Conservation (phyloP, 2,329 filamentous ascomycete species). For the Paraphoma sp. region DNA sequence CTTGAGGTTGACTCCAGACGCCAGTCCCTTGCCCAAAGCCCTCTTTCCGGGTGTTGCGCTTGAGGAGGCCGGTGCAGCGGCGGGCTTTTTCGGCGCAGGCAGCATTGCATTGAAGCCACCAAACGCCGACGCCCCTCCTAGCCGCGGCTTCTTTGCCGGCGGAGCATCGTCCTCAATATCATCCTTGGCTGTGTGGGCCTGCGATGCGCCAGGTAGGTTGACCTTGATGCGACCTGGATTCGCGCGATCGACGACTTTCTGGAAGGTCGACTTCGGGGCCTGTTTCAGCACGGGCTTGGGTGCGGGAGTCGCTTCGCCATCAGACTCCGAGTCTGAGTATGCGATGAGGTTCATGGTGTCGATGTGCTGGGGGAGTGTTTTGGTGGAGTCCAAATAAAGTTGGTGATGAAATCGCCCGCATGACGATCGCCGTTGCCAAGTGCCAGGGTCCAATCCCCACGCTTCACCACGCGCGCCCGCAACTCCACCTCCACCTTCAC, state of each 20-base stretch:
- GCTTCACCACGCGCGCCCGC: conserved; percentile 8
- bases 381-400: conserved; percentile 10
- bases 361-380: conserved; percentile 3
- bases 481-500: background rate
- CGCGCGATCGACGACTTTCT: conserved; percentile 80
- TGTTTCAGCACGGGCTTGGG: conserved; percentile 50
- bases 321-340: conserved; percentile 81
- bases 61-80: conserved; percentile 25
- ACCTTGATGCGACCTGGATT: conserved; percentile 86
- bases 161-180: conserved; percentile 51
- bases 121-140: conserved; percentile 69
- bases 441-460: conserved; percentile 21
- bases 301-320: conserved; percentile 59
- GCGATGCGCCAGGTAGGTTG: conserved; percentile 68
- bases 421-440: conserved; percentile 27
- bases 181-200: conserved; percentile 46
- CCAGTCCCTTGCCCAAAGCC: conserved; percentile 49
- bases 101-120: conserved; percentile 86
- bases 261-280: conserved; percentile 66
- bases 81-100: conserved; percentile 76
- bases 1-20: conserved; percentile 73
- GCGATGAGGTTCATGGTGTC: conserved; percentile 75
- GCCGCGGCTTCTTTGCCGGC: conserved; percentile 74
- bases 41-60: conserved; percentile 38
- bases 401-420: conserved; percentile 19